These are phyloP conservation scores for Glebionis coronaria DNA, from an alignment of 129 eudicot genomes.

Conservation along the genomic window DNA sequence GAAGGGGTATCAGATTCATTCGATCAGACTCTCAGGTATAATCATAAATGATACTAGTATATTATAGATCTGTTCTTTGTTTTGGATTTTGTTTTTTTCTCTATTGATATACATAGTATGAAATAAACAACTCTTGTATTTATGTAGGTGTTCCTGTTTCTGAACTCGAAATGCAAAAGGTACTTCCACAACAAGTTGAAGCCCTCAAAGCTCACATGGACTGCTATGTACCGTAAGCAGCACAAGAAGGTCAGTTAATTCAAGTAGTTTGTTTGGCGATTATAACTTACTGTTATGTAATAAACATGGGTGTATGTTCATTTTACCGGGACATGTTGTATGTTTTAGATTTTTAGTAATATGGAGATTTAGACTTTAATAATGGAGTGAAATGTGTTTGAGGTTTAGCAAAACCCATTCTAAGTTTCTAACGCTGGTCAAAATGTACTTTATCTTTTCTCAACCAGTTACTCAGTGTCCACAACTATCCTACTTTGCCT, in stretches of 20 bases:
- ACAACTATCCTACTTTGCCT: not conserved
- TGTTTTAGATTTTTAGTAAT: not conserved
- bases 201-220: slow-evolving; percentile 58
- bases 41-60: not conserved
- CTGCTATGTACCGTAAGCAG: slow-evolving; percentile 54
- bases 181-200: slow-evolving; percentile 48
- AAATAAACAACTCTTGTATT: not conserved
- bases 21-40: slow-evolving; percentile 74
- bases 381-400: not conserved
- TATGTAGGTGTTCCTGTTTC: slow-evolving; percentile 42
- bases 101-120: not conserved
- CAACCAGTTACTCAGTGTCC: no score
- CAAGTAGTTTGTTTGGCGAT: not conserved
- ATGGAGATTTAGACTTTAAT: not conserved
- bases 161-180: slow-evolving; percentile 53
- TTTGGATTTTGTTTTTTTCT: not conserved
- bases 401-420: not conserved
- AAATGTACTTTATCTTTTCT: not conserved
- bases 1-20: slow-evolving; percentile 74
- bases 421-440: not conserved
- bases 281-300: no score
- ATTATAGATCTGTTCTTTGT: not conserved
- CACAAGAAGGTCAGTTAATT: slow-evolving; percentile 44
- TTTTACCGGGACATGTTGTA: no score
- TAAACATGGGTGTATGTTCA: no score